Base-by-base conservation (phyloP, 768 basidiomycete genomes). In the Suillus americanus region DNA sequence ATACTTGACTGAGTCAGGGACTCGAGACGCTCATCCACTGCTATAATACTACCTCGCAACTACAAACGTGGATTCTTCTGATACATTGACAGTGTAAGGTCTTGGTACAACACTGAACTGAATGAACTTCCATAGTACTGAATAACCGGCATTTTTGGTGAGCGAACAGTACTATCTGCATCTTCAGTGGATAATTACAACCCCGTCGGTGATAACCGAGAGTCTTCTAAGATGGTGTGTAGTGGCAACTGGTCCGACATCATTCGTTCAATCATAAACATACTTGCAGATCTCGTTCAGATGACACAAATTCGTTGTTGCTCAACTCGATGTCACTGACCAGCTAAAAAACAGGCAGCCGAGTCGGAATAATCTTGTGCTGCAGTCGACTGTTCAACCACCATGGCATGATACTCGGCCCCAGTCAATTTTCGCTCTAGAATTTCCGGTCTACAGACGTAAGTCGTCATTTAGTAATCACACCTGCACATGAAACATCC, bases 141-240 rank as follows among this genome's bases (percentile, higher is more conserved):
- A 57, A 57, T 40, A 40, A 18, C 37, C 37, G 56, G 56, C 23
- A 40, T 38, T 35, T n/a, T 23, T 23, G 37, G 18, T 37, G 56
- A 18, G 23, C n/a, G 23, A 57, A 40, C 37, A n/a, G n/a, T n/a
- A 25, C 9, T 45, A 14, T 33, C 6, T 33, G 33, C 33, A 33
- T n/a, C n/a, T n/a, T 30, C 30, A 30, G 33, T 33, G 3, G 33
- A 33, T 38, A 55, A 20, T 30, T 53, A 53, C 54, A 37, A 40
- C 38, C 40, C 57, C 57, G 57, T 59, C 57, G 57, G 57, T 5
- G 40, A 59, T 59, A 59, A 28, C 57, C 57, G 57, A 59, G 18
- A 59, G 40, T 30, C 57, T 59, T 59, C 57, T 59, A 59, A 59
- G 5, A 41, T 57, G 38, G 37, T 57, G n/a, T n/a, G 33, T 33